Conservation (phyloP, 2,329 filamentous ascomycete genomes). For the Ciborinia camelliae region DNA sequence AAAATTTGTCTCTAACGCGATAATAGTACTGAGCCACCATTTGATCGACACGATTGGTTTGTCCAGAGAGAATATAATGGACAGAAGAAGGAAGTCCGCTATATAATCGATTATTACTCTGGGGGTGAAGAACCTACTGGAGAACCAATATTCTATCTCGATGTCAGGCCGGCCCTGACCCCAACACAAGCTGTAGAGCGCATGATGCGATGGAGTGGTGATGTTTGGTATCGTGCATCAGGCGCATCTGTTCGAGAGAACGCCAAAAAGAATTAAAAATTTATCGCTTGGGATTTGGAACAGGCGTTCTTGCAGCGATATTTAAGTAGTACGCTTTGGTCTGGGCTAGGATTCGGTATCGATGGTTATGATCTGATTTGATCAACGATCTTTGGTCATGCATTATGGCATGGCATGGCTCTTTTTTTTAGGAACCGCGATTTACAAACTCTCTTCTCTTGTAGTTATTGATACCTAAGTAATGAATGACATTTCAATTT, state of each 20-base stretch:
- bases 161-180: slow-evolving; percentile 85
- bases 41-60: slow-evolving; percentile 97
- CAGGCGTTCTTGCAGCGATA: slow-evolving; percentile 12
- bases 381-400: not conserved
- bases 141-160: slow-evolving; percentile 92
- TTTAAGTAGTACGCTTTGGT: not conserved
- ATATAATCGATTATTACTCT: slow-evolving; percentile 96
- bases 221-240: slow-evolving; percentile 71
- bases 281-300: slow-evolving; percentile 8
- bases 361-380: slow-evolving; percentile 2
- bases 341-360: not conserved
- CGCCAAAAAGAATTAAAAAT: slow-evolving; percentile 20
- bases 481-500: slow-evolving; percentile 9
- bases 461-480: slow-evolving; percentile 20
- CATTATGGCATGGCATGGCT: not conserved
- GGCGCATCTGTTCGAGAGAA: slow-evolving; percentile 34
- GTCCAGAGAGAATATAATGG: slow-evolving; percentile 69
- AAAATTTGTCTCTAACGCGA: slow-evolving; percentile 18
- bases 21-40: slow-evolving; percentile 72
- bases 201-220: slow-evolving; percentile 82
- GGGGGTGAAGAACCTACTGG: slow-evolving; percentile 70
- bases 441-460: slow-evolving; percentile 24
- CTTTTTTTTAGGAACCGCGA: not conserved
- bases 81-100: slow-evolving; percentile 73
- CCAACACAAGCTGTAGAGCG: slow-evolving; percentile 78